Conservation (phyloP, 768 basidiomycete species). For the Boletus reticulatus region DNA sequence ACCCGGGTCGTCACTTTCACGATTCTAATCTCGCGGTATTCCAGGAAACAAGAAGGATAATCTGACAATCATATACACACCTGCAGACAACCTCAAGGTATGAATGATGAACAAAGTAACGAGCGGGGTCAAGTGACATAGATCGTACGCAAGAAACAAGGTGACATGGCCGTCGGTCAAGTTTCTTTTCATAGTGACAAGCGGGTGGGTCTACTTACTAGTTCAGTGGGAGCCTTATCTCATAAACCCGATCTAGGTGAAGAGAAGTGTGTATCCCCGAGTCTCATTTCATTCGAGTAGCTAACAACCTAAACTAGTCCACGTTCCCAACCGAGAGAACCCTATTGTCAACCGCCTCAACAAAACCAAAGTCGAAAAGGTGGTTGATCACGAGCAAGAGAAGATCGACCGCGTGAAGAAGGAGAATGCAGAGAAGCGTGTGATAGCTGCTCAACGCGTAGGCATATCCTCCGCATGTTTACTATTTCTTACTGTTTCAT, state of each 20-base stretch:
- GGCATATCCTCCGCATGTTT: neutral
- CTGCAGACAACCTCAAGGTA: constrained; percentile 89
- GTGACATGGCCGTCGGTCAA: constrained; percentile 96
- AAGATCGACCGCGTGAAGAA: constrained; percentile 75
- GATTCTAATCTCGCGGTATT: neutral
- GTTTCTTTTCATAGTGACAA: constrained; percentile 95
- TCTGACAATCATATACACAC: constrained; percentile 91
- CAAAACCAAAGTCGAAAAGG: constrained; percentile 84
- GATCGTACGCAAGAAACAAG: constrained; percentile 70
- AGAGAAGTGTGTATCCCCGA: constrained; percentile 52
- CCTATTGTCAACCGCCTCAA: constrained; percentile 87
- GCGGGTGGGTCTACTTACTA: constrained; percentile 43
- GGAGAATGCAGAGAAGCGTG: constrained; percentile 64
- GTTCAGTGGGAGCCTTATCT: neutral
- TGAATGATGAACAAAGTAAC: constrained; percentile 7
- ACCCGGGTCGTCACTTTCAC: neutral
- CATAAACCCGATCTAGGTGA: constrained; percentile 52
- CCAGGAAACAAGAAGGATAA: constrained; percentile 96
- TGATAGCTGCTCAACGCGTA: constrained; percentile 68
- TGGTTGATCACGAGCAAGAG: constrained; percentile 91
- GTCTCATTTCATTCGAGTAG: neutral
- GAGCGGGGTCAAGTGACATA: neutral
- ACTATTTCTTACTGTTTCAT: neutral
- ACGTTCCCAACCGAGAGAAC: constrained; percentile 82
- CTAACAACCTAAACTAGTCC: constrained; percentile 43